A percentile compares a stretch with the other conserved stretches of the same genome.
phyloP scores from a whole-genome alignment of 495 filamentous ascomycete genomes.

The Podospora pseudoanserina region DNA sequence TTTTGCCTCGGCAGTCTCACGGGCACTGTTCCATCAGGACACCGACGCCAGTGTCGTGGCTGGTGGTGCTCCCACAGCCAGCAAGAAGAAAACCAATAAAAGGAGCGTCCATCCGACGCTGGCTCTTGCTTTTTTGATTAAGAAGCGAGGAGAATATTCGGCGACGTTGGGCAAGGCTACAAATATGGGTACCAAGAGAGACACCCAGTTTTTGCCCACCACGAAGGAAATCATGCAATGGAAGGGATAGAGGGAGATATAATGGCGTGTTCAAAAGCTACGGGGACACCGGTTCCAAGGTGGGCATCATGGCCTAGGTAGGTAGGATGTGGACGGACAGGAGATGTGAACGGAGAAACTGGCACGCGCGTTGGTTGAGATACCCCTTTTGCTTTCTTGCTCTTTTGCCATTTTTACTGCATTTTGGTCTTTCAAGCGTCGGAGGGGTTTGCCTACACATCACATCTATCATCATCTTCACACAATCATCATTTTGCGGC shows the following conservation, averaged over 20 bases:
- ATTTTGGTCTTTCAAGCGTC: not conserved
- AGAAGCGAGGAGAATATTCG: conserved; percentile 29
- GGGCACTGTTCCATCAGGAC: conserved; percentile 29
- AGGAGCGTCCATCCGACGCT: conserved; percentile 27
- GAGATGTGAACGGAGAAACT: not conserved
- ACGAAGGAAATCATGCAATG: conserved; percentile 36
- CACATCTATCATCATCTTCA: not conserved
- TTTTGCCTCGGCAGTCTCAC: conserved; percentile 25
- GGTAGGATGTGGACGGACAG: not conserved
- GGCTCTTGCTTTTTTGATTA: conserved; percentile 32
- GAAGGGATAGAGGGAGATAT: conserved; percentile 20
- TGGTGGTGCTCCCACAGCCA: not conserved
- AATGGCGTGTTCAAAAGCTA: not conserved
- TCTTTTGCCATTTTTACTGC: not conserved
- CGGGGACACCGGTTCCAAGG: not conserved
- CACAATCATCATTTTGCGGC: not conserved
- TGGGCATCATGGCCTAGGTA: not conserved
- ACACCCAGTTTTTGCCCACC: conserved; percentile 26
- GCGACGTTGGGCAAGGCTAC: conserved; percentile 7
- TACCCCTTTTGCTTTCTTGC: conserved; percentile 10
- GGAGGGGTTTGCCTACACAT: not conserved
- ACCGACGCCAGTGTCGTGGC: not conserved
- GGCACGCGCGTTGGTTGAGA: conserved; percentile 1
- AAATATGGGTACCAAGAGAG: conserved; percentile 10
- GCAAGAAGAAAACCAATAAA: conserved; percentile 9